Evolutionary conservation across 2,329 filamentous ascomycete genomes (phyloP).

Genomic region (Scedosporium apiospermum): DNA sequence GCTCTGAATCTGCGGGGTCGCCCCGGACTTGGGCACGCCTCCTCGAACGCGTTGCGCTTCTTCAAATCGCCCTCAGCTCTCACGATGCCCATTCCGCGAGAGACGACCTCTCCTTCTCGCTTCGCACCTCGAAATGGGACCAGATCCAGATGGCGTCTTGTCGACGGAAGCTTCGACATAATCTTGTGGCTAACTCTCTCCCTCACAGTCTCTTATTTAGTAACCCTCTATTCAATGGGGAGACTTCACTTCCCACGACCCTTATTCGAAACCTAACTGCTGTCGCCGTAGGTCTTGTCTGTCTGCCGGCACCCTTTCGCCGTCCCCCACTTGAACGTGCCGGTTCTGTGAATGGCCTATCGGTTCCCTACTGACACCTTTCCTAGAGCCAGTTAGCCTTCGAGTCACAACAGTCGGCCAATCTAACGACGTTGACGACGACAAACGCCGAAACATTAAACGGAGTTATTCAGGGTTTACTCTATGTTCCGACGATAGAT

Average conservation of each 20-base stretch:
- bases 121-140: too few relatives aligned
- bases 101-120: too few relatives aligned
- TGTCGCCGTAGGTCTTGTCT: constrained; percentile 35
- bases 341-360: neutral
- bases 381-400: constrained; percentile 39
- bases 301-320: neutral
- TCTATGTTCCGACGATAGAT: constrained; percentile 72
- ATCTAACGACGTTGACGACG: constrained; percentile 68
- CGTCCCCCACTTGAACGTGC: neutral
- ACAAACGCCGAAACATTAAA: constrained; percentile 51
- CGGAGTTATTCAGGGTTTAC: constrained; percentile 61
- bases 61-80: too few relatives aligned
- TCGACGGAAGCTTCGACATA: too few relatives aligned
- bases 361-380: constrained; percentile 11
- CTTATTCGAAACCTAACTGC: constrained; percentile 49
- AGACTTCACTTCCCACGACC: constrained; percentile 39
- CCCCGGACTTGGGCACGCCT: neutral
- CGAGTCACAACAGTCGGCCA: constrained; percentile 38
- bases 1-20: neutral
- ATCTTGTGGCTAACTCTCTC: neutral
- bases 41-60: neutral
- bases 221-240: constrained; percentile 45
- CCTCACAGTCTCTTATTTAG: constrained; percentile 45
- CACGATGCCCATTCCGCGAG: too few relatives aligned
- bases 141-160: too few relatives aligned